Conservation (phyloP, 192 early-diverging fungal genomes). For the Phlyctochytrium bullatum region DNA sequence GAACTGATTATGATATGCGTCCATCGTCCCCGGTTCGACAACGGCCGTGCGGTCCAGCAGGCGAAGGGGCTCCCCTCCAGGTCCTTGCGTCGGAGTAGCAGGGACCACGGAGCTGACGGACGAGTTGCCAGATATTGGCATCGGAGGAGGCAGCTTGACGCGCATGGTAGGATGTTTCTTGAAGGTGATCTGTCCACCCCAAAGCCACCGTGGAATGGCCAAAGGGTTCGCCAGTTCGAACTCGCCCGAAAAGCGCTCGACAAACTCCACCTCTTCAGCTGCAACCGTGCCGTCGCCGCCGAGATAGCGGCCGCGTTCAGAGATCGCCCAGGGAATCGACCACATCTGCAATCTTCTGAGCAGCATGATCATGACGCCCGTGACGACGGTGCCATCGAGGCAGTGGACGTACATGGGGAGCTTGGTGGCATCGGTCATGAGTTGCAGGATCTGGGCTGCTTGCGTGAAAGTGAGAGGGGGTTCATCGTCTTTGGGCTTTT, state of each 20-base stretch:
- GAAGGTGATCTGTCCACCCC: slow-evolving; percentile 61
- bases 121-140: neutral
- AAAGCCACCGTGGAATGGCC: slow-evolving; percentile 62
- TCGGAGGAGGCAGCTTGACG: slow-evolving; percentile 37
- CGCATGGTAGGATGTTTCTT: slow-evolving; percentile 67
- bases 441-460: slow-evolving; percentile 56
- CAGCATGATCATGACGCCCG: slow-evolving; percentile 77
- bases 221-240: slow-evolving; percentile 31
- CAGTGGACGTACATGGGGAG: slow-evolving; percentile 87
- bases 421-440: slow-evolving; percentile 71
- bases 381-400: slow-evolving; percentile 82
- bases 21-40: neutral
- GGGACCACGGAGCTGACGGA: neutral
- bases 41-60: neutral
- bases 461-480: slow-evolving; percentile 72
- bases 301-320: slow-evolving; percentile 26
- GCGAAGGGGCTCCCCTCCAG: neutral
- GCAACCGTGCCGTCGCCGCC: slow-evolving; percentile 44
- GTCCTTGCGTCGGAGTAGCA: neutral
- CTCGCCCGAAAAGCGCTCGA: slow-evolving; percentile 71
- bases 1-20: no score
- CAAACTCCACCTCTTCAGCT: slow-evolving; percentile 70
- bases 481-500: slow-evolving; percentile 80
- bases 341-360: slow-evolving; percentile 88
- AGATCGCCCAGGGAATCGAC: slow-evolving; percentile 58